A percentile compares a stretch with the other conserved stretches of the same genome.
Conservation (phyloP, 352 stramenopile genomes). For the Phytopythium ostracodes region DNA sequence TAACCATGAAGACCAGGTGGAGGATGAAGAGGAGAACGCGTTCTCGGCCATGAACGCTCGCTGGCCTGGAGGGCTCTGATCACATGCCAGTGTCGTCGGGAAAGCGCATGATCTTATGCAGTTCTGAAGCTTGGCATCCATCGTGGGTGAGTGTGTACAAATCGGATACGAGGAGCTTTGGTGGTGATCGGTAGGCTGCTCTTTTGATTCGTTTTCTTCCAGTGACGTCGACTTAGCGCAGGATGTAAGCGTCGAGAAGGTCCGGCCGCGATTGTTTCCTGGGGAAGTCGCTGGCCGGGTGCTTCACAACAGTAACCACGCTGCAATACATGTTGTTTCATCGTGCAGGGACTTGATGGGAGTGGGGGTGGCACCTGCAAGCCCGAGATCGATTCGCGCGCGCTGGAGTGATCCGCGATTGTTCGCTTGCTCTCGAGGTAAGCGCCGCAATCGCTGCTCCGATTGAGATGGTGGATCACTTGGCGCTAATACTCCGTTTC, state of each 20-base stretch:
- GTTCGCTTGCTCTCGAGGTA: not conserved
- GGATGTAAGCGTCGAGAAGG: no score
- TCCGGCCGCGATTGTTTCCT: not conserved
- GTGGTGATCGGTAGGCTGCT: not conserved
- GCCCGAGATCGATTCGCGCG: no score
- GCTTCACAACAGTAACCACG: not conserved
- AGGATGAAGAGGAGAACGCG: slow-evolving; percentile 14
- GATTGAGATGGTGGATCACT: not conserved
- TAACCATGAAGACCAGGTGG: not conserved
- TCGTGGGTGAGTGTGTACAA: not conserved
- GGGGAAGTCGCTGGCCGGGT: not conserved
- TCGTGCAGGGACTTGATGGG: not conserved
- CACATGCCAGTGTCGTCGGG: not conserved
- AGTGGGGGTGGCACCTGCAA: no score
- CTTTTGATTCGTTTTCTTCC: not conserved
- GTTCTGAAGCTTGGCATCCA: not conserved
- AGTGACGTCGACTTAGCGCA: not conserved
- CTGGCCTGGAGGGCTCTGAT: slow-evolving; percentile 7
- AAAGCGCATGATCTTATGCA: not conserved
- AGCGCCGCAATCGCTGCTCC: not conserved
- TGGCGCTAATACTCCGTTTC: not conserved
- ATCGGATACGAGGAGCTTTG: not conserved
- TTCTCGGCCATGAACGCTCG: slow-evolving; percentile 7
- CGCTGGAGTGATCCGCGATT: no score
- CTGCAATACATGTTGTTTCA: slow-evolving; percentile 2